These are phyloP conservation scores for Rhododendron williamsianum DNA, from an alignment of 148 eudicot genomes.

Conservation along the genomic window DNA sequence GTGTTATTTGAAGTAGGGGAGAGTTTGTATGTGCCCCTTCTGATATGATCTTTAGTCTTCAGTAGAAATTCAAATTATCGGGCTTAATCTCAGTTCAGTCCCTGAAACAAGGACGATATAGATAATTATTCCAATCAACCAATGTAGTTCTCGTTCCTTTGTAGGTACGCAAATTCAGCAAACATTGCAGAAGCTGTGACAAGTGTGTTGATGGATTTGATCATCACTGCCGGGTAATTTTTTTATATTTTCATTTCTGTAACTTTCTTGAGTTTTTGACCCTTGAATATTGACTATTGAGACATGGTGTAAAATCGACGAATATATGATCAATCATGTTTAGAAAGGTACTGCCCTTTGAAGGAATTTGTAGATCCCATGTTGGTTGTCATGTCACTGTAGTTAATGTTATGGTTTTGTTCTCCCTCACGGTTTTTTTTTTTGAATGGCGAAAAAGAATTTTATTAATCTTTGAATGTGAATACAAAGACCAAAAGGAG, in stretches of 20 bases:
- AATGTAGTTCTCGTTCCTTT: constrained; percentile 17
- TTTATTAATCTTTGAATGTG: too few relatives aligned
- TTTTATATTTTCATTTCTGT: constrained; percentile 4
- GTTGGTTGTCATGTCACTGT: neutral
- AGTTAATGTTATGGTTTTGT: neutral
- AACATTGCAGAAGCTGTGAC: constrained; percentile 94
- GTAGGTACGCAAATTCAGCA: constrained; percentile 86
- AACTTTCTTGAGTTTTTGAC: neutral
- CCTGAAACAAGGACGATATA: neutral
- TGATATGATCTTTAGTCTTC: neutral
- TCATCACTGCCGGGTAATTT: constrained; percentile 96
- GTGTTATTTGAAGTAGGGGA: neutral
- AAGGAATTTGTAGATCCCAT: neutral
- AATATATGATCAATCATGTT: neutral
- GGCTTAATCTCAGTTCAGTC: neutral
- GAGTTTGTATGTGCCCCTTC: neutral
- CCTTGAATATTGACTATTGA: neutral
- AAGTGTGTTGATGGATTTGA: constrained; percentile 98
- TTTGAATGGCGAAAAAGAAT: too few relatives aligned
- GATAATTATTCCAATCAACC: neutral
- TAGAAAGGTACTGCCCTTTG: neutral
- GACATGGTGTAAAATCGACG: neutral
- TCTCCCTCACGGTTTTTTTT: neutral
- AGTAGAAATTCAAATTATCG: neutral
- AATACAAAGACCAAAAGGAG: too few relatives aligned